Evolutionary conservation across 306 rosid genomes (phyloP).

Genomic region (Quercus alba): DNA sequence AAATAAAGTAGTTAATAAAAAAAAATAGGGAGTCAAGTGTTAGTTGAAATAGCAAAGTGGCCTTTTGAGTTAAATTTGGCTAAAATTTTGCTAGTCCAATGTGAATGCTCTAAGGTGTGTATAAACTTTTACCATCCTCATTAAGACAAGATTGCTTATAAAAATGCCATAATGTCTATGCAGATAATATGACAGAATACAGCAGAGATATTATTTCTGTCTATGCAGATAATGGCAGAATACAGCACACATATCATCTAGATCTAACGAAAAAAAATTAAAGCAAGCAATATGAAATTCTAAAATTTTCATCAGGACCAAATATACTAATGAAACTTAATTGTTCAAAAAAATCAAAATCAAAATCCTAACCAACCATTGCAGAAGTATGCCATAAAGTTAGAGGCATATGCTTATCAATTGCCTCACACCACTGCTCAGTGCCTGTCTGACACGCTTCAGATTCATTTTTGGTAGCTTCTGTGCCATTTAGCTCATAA

Average conservation of each 20-base stretch:
- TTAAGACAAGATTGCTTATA: neutral
- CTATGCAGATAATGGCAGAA: no score
- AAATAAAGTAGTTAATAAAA: no score
- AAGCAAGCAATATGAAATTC: neutral
- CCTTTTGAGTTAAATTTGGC: no score
- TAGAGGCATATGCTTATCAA: conserved; percentile 75
- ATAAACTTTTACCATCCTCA: neutral
- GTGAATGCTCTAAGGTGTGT: no score
- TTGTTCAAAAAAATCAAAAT: neutral
- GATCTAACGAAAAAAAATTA: neutral
- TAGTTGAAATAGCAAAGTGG: no score
- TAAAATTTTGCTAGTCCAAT: no score
- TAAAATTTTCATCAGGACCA: neutral
- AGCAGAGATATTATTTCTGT: neutral
- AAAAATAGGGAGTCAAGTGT: no score
- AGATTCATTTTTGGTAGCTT: conserved; percentile 23
- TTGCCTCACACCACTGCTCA: conserved; percentile 74
- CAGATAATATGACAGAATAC: neutral
- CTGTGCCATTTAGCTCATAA: conserved; percentile 45
- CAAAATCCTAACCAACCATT: conserved; percentile 44
- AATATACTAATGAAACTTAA: conserved; percentile 6
- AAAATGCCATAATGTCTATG: neutral
- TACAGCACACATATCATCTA: neutral
- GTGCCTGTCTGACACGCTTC: conserved; percentile 52
- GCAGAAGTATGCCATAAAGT: conserved; percentile 60